Evolutionary conservation across 768 basidiomycete genomes (phyloP), one percentile per base, ranked within the genome.

Genomic region (Royoungia palumana): DNA sequence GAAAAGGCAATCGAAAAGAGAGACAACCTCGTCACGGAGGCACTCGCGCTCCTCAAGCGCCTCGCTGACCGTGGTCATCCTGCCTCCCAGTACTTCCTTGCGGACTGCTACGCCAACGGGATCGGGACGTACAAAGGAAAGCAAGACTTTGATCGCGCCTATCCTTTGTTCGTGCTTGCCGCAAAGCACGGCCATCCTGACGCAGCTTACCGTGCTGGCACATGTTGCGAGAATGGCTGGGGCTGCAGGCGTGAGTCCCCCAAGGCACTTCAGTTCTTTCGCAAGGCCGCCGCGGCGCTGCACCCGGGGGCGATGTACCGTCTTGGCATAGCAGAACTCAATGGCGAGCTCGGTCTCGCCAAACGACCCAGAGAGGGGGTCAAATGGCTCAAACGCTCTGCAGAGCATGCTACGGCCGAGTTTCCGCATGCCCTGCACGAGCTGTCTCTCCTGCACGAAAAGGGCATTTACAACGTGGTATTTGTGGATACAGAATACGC

Each of bases 191-290:
- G 92, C 14, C 95, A 98, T 65, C 87, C 93, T 3, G 94, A 97
- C 60, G 94, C 93, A 14, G 82, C 91, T 5, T 99, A 94, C 70
- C 88, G 95, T 25, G 89, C 94, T 0, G 96, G 94, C 27, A 94
- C 94, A 3, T 99, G 96, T 65, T 96, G 92, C 69, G 96, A 99
- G 77, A 94, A 97, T 60, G 96, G 94, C 24, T 98, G 95, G 96
- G 96, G 96, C 6, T 95, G 93, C 66, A 76, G 95, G 43, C 80
- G 93, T 13, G 96, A 98, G 69, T 85, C 82, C 16, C 84, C 85
- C 37, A 97, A 97, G 63, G 93, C 95, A 0, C 70, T 97, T 30
- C 85, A 88, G 48, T 96, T 94, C 73, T 98, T 87, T 74, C 83
- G 89, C 50, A 98, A 96, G 69, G 92, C 94, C 7, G 91, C 86